Evolutionary conservation across 2,329 filamentous ascomycete genomes (phyloP).

Genomic region (Trichoderma citrinoviride): DNA sequence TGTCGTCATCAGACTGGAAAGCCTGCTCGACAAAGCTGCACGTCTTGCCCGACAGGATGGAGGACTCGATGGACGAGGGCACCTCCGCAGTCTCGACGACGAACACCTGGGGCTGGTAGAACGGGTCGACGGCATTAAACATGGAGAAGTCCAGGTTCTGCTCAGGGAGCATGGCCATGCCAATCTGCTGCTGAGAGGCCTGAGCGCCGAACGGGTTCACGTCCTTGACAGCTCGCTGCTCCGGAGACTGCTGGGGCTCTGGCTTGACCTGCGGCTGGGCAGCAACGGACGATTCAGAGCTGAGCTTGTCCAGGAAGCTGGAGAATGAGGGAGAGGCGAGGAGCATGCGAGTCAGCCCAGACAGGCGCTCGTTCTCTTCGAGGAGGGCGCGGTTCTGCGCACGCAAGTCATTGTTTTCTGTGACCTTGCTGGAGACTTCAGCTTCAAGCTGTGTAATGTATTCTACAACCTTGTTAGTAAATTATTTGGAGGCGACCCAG

Average conservation of each 20-base stretch:
- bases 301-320: constrained; percentile 71
- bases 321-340: constrained; percentile 79
- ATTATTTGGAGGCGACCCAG: background rate
- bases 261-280: constrained; percentile 40
- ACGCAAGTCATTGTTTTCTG: constrained; percentile 78
- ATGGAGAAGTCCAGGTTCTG: constrained; percentile 71
- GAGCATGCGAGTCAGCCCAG: constrained; percentile 76
- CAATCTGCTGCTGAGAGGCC: constrained; percentile 64
- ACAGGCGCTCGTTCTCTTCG: constrained; percentile 81
- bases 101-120: constrained; percentile 69
- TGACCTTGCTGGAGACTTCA: constrained; percentile 79
- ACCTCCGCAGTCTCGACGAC: constrained; percentile 70
- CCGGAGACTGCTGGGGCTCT: constrained; percentile 40
- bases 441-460: constrained; percentile 93
- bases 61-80: constrained; percentile 57
- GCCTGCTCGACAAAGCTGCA: constrained; percentile 50
- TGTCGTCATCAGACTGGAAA: constrained; percentile 49
- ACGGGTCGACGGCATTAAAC: constrained; percentile 60
- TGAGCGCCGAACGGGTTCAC: constrained; percentile 58
- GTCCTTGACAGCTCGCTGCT: constrained; percentile 60
- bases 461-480: constrained; percentile 54
- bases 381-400: constrained; percentile 75
- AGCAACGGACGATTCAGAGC: constrained; percentile 53
- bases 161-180: constrained; percentile 82
- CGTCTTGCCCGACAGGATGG: constrained; percentile 68